Evolutionary conservation across 306 rosid genomes (phyloP).

Genomic region (Medicago arabica): DNA sequence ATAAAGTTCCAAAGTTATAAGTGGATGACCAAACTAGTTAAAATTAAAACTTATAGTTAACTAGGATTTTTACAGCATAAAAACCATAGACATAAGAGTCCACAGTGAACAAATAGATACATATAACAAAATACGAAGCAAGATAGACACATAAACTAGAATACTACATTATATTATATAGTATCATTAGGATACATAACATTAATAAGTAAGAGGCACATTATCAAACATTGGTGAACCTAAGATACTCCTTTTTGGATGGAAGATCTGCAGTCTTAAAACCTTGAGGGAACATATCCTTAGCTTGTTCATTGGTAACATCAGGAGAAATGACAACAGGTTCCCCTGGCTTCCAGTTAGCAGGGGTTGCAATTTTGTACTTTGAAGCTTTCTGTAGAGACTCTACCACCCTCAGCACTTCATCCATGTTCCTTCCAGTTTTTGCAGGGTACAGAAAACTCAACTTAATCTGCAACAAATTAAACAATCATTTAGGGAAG

Average conservation of each 20-base stretch:
- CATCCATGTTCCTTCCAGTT: conserved; percentile 89
- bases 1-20: no score
- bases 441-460: conserved; percentile 83
- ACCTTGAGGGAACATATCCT: conserved; percentile 63
- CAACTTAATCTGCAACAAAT: conserved; percentile 58
- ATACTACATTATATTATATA: not conserved
- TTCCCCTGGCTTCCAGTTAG: conserved; percentile 75
- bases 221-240: conserved; percentile 63
- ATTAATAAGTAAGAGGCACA: not conserved
- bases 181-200: not conserved
- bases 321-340: conserved; percentile 59
- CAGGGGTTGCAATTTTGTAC: conserved; percentile 73
- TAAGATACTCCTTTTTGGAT: conserved; percentile 67
- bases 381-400: conserved; percentile 70
- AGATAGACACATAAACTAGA: not conserved
- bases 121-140: not conserved
- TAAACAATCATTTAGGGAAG: not conserved
- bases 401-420: conserved; percentile 80
- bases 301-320: conserved; percentile 71
- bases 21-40: not conserved
- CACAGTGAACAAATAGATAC: conserved; percentile 29
- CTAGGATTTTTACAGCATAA: conserved; percentile 20
- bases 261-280: conserved; percentile 64
- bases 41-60: conserved; percentile 8
- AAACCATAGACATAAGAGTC: conserved; percentile 11